phyloP scores from a whole-genome alignment of 768 basidiomycete genomes.

The Serendipita vermifera region DNA sequence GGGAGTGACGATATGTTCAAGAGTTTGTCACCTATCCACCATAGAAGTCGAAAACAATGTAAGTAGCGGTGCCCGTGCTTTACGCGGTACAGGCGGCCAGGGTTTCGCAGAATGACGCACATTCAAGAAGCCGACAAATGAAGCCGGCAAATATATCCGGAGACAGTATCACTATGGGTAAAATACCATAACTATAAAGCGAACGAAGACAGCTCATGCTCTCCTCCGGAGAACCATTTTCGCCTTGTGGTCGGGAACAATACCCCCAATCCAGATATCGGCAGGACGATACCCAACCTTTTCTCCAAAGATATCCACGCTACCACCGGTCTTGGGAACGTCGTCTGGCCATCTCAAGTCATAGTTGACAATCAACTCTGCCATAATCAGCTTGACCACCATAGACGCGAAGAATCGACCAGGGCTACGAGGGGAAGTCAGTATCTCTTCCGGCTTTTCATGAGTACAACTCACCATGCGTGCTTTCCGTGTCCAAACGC shows the following conservation, averaged over 20 bases:
- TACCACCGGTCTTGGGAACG: not conserved
- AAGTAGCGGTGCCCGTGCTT: too few relatives aligned
- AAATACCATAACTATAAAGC: too few relatives aligned
- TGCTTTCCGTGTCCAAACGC: constrained; percentile 29
- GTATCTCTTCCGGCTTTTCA: not conserved
- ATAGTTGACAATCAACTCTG: constrained; percentile 29
- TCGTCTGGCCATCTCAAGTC: constrained; percentile 18
- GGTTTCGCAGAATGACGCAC: too few relatives aligned
- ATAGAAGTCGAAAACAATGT: too few relatives aligned
- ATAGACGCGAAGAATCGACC: constrained; percentile 36
- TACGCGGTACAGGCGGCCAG: too few relatives aligned
- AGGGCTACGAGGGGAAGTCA: constrained; percentile 22
- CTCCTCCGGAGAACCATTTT: constrained; percentile 15
- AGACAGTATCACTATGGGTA: too few relatives aligned
- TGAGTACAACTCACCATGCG: constrained; percentile 21
- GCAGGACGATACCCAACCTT: constrained; percentile 23
- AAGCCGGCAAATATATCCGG: too few relatives aligned
- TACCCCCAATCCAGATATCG: constrained; percentile 21
- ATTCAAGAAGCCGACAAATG: too few relatives aligned
- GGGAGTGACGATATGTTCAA: too few relatives aligned
- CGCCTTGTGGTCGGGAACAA: constrained; percentile 24
- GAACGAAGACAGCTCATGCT: too few relatives aligned
- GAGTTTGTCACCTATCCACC: too few relatives aligned
- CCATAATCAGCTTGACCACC: constrained; percentile 34
- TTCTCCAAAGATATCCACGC: constrained; percentile 24